Evolutionary conservation across 805 yeast species (phyloP), one percentile per base, ranked within the genome.

Genomic region (Yarrowia sp.): DNA sequence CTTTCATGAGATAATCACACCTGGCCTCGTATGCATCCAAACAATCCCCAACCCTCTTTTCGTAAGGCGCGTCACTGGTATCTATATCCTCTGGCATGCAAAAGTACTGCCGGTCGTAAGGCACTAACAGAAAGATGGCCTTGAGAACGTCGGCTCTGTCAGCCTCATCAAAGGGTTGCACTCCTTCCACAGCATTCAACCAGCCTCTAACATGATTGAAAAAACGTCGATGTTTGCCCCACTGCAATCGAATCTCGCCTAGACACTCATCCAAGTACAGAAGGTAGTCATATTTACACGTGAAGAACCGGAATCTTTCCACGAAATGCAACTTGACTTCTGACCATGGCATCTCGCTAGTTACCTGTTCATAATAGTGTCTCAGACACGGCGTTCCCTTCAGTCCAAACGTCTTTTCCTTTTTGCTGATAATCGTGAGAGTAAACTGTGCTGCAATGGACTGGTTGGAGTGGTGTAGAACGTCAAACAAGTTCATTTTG

Each of bases 191-290:
- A 0, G 63, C 63, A 8, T 22, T 41, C 30, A 58, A 14, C 63
- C 63, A 58, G 16, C 63, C 63, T 32, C 63, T 58, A 21, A 58
- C 41, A 30, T 58, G 49, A n/a, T 41, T 58, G 41, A 58, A 58
- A 30, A 58, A 58, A 0, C 63, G 63, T 14, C 63, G 30, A 14
- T 58, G 63, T 28, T 43, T 41, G 32, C 63, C 63, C 63, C 63
- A 58, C 22, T 58, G 63, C 11, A 58, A 41, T 17, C 51, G 26
- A 5, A 58, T 58, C n/a, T 58, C 63, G 30, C 63, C 63, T 30
- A 58, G 51, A 17, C 63, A 58, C 22, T 58, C 63, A 32, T 58
- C 63, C 38, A 58, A 21, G 12, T 58, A 58, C 30, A 58, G 32
- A n/a, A 58, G 41, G 16, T 58, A 58, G 51, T 58, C 63, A 41